Percentiles rank a stretch among this genome's conserved stretches.
Evolutionary conservation across 2,329 filamentous ascomycete species (phyloP).

Genomic region (Leptographium lundbergii): DNA sequence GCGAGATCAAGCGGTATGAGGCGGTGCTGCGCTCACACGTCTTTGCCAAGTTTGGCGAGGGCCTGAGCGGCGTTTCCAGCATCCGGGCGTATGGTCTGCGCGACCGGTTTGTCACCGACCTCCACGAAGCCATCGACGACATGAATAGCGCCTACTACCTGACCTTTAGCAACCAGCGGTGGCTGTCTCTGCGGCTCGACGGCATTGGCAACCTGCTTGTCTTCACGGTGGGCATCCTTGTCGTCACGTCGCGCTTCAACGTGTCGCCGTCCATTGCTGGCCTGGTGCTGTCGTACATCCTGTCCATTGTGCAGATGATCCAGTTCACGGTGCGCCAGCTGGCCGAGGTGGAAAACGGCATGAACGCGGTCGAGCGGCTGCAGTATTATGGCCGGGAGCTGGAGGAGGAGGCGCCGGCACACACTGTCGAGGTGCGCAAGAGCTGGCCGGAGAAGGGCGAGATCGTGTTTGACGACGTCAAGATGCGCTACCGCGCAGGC

Average conservation of each 20-base stretch:
- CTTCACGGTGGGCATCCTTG: constrained; percentile 77
- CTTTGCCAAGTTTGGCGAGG: constrained; percentile 85
- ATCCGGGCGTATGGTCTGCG: constrained; percentile 84
- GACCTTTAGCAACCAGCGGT: constrained; percentile 90
- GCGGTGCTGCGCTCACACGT: constrained; percentile 76
- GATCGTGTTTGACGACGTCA: constrained; percentile 60
- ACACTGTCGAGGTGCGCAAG: constrained; percentile 57
- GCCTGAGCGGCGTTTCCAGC: constrained; percentile 67
- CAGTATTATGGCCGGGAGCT: constrained; percentile 80
- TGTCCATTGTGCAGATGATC: constrained; percentile 88
- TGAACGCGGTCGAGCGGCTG: constrained; percentile 90
- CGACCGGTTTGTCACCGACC: constrained; percentile 56
- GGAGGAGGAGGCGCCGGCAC: constrained; percentile 78
- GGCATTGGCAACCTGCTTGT: constrained; percentile 73
- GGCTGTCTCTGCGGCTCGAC: constrained; percentile 78
- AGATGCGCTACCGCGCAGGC: constrained; percentile 65
- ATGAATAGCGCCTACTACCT: constrained; percentile 94
- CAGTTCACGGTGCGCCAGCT: constrained; percentile 91
- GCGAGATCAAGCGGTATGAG: constrained; percentile 91
- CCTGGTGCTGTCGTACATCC: constrained; percentile 82
- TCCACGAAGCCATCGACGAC: constrained; percentile 65
- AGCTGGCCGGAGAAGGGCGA: constrained; percentile 82
- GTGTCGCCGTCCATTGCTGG: constrained; percentile 77
- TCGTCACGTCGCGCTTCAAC: constrained; percentile 80
- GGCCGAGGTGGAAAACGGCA: constrained; percentile 92